Percentiles rank a stretch among this genome's conserved stretches.
Evolutionary conservation across 163 green algal species (phyloP).

Genomic region (Scenedesmus sp.): DNA sequence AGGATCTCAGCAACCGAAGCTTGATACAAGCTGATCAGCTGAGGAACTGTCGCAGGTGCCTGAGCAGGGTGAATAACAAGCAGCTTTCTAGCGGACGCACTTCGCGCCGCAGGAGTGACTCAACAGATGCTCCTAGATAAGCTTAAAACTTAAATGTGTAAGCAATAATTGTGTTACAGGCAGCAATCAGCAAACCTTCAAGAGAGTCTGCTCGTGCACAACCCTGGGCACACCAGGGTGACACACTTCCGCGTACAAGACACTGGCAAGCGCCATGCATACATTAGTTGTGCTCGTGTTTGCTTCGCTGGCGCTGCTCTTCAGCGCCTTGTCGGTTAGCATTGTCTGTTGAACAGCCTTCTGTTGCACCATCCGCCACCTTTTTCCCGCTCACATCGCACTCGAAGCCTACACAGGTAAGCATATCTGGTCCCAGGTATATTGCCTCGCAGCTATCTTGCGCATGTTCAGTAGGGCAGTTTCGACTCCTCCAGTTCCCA

Average conservation of each 20-base stretch:
- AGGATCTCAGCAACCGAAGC: not conserved
- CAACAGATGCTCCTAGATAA: not conserved
- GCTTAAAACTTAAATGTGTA: not conserved
- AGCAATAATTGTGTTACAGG: not conserved
- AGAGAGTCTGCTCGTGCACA: not conserved
- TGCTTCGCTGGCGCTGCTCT: not conserved
- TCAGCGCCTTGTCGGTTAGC: not conserved
- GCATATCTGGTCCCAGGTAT: not conserved
- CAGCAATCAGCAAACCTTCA: not conserved
- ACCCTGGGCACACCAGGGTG: not conserved
- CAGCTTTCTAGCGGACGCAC: not conserved
- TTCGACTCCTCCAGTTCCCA: not conserved
- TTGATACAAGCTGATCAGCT: not conserved
- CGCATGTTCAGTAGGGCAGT: not conserved
- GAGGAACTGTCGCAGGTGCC: not conserved
- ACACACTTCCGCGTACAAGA: not conserved
- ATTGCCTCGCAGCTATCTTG: not conserved
- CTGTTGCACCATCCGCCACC: not conserved
- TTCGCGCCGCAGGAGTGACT: not conserved
- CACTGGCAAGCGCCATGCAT: not conserved
- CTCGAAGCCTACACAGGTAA: not conserved
- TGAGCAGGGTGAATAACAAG: not conserved
- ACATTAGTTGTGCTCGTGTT: not conserved
- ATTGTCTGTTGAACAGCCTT: conserved; percentile 9
- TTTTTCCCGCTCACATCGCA: not conserved